Conservation (phyloP, 768 basidiomycete genomes). For the Phanerochaete carnosa region DNA sequence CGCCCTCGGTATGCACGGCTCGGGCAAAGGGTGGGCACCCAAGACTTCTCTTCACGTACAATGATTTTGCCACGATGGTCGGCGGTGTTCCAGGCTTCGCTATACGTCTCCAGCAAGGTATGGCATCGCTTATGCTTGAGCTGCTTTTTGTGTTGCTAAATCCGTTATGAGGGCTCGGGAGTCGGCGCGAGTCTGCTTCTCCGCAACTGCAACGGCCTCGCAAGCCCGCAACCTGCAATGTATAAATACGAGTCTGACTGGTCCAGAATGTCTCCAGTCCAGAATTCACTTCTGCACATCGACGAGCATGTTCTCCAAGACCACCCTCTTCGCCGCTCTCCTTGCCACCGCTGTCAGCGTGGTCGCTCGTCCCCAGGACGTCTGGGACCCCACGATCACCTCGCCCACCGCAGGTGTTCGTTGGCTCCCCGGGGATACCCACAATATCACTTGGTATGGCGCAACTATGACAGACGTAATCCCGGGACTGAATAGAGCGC, state of each 20-base stretch:
- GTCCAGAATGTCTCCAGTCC: background rate
- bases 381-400: constrained; percentile 41
- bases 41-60: no score
- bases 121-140: background rate
- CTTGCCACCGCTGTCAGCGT: constrained; percentile 1
- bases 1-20: no score
- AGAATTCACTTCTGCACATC: background rate
- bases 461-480: constrained; percentile 3
- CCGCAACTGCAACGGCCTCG: background rate
- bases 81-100: background rate
- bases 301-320: constrained; percentile 5
- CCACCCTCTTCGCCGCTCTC: background rate
- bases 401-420: constrained; percentile 26
- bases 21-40: no score
- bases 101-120: background rate
- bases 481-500: background rate
- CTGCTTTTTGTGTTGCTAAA: background rate
- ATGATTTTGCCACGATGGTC: background rate
- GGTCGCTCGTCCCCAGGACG: constrained; percentile 17
- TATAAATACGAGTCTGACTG: background rate
- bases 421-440: constrained; percentile 36
- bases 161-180: background rate
- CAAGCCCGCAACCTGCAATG: background rate
- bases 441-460: constrained; percentile 49
- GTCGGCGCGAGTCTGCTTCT: background rate